Conservation (phyloP, 2,329 filamentous ascomycete species). For the Cordyceps fumosorosea region DNA sequence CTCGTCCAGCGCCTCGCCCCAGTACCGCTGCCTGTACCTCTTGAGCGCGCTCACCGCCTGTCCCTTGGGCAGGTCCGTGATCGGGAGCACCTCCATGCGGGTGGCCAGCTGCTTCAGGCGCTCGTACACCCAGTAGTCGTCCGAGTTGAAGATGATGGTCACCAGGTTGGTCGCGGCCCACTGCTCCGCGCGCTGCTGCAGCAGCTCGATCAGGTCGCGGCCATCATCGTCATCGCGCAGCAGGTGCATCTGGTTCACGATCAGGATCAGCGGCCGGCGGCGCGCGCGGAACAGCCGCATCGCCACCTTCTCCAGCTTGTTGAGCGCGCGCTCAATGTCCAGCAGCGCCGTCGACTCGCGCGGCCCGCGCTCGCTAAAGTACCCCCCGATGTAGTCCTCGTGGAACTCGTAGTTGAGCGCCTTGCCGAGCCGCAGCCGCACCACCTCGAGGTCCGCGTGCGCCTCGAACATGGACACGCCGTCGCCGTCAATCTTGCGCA, state of each 20-base stretch:
- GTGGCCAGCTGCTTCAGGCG: constrained; percentile 86
- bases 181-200: constrained; percentile 92
- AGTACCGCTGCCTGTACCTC: constrained; percentile 77
- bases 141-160: constrained; percentile 89
- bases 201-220: constrained; percentile 84
- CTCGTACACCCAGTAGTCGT: constrained; percentile 99
- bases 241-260: constrained; percentile 90
- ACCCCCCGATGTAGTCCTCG: constrained; percentile 93
- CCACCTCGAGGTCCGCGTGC: constrained; percentile 90
- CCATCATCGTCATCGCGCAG: constrained; percentile 88
- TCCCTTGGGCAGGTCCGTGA: constrained; percentile 73
- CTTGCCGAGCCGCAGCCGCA: constrained; percentile 86
- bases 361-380: constrained; percentile 91
- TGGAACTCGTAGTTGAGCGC: constrained; percentile 95
- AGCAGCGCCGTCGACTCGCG: constrained; percentile 86
- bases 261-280: constrained; percentile 72
- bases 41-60: constrained; percentile 71
- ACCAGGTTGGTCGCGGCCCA: constrained; percentile 91
- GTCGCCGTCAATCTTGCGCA: constrained; percentile 85
- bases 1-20: constrained; percentile 49
- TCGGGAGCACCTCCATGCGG: constrained; percentile 86
- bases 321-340: constrained; percentile 93
- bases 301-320: constrained; percentile 96
- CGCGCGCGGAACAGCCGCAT: constrained; percentile 57
- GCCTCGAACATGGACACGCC: constrained; percentile 94